Base-by-base conservation (phyloP, 2,329 filamentous ascomycete genomes). In the Talaromyces rugulosus region DNA sequence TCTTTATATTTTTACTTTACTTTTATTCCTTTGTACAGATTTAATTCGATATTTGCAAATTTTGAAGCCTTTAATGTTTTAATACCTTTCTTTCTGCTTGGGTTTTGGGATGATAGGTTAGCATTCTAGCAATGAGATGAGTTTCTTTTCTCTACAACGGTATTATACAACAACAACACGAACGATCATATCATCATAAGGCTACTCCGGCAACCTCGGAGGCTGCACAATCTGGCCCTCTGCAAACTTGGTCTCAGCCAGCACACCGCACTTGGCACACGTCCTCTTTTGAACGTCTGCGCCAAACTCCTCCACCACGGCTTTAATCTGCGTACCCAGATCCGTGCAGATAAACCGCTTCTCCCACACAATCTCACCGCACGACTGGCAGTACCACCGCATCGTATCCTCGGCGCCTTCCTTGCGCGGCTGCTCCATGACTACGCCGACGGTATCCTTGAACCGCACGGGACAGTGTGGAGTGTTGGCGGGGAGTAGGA, bases 401-500 rank as follows among this genome's bases (percentile, higher is more conserved):
- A 98, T 84, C 61, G 84, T 83, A 81, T 98, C 94, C 62, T 93
- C 66, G 31, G 86, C 87, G 4, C 77, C 86, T 44, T 83, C 78
- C 0, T 91, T 90, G 11, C 95, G 83, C 47, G 86, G 85, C 81
- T 96, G 91, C 82, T 98, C 94, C 62, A 98, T 82, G 36, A 98
- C 94, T 56, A 98, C 83, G 34, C 94, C 94, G n/a, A 98, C 92
- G 0, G 94, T 97, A 78, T 96, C 82, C 71, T 89, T 90, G 78
- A 97, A 98, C 62, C 94, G 87, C 36, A 98, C 91, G 0, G 95
- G 94, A 76, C 96, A 97, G 79, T 98, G 94, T 30, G 94, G 94
- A n/a, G 90, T 95, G 77, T 96, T 93, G n/a, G 88, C 85, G 0
- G 94, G 94, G 1, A 99, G 85, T 4, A 98, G 82, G 77, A 96